Evolutionary conservation across 495 filamentous ascomycete genomes (phyloP), one percentile per base, ranked within the genome.

Genomic region (Annulohypoxylon maeteangense): DNA sequence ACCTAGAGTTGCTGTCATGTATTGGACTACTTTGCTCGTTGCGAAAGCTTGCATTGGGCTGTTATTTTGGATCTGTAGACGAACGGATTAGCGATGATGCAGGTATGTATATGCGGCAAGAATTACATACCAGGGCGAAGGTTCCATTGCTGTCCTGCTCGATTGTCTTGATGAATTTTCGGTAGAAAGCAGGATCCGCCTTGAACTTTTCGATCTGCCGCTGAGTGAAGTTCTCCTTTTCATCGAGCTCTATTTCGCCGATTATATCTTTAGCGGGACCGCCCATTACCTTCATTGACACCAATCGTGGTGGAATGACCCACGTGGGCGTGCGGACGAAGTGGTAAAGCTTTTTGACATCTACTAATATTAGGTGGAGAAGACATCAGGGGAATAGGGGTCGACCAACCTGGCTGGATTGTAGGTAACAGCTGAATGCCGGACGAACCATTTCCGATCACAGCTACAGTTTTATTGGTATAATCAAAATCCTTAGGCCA

Each of bases 321-420:
- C 90, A 93, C 27, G 89, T 91, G 2, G 87, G 86, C 36, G 87
- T 88, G 20, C 90, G 86, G 42, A 89, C 84, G 53, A 80, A 75
- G 57, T 81, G 79, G 70, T 78, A 80, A 22, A 86, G 59, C 68
- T 84, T 84, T 50, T 84, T 81, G 25, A 81, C 79, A 40, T 75
- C 81, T 79, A 23, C 38, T 16, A 58, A 34, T 47, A 68, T 78
- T 62, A 79, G 78, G 59, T 57, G 34, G 45, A 11, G 45, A 44
- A 23, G n/a, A n/a, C n/a, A 8, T 70, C 12, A 83, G 84, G 57
- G 85, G 78, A 67, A 81, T 78, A 50, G 72, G 72, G 47, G 78
- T 65, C 44, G 6, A 18, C 53, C 83, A 81, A 79, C 86, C 80
- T 20, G 84, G 84, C 56, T 89, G 82, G 44, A 91, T 82, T 6